Percentiles rank a stretch among this genome's conserved stretches.
phyloP scores from a whole-genome alignment of 768 basidiomycete species.

The Russula abietina region DNA sequence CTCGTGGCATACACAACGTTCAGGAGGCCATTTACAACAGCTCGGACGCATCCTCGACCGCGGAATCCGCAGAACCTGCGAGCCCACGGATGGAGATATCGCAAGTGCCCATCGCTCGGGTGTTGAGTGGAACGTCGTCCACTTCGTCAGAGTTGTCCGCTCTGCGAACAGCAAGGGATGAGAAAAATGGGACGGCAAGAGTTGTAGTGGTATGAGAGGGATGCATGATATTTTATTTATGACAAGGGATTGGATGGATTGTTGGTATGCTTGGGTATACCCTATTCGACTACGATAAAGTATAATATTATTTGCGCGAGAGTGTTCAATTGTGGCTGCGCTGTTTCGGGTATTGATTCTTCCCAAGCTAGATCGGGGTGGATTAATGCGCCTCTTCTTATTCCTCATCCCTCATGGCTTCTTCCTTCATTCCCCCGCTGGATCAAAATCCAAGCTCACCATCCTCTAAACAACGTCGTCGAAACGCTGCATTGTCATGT shows the following conservation, averaged over 20 bases:
- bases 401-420: conserved; percentile 25
- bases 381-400: conserved; percentile 19
- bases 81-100: conserved; percentile 38
- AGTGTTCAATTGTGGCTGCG: not conserved
- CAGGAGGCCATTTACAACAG: conserved; percentile 43
- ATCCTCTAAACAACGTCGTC: conserved; percentile 29
- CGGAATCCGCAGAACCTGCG: conserved; percentile 45
- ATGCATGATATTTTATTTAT: not conserved
- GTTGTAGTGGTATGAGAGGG: conserved; percentile 7
- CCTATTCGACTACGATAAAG: not conserved
- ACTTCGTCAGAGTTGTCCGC: conserved; percentile 11
- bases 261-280: not conserved
- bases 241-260: not conserved
- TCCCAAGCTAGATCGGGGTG: conserved; percentile 20
- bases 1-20: conserved; percentile 28
- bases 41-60: conserved; percentile 53
- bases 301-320: not conserved
- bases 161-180: not conserved
- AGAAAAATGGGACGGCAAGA: not conserved
- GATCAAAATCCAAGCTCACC: conserved; percentile 16
- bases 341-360: conserved; percentile 21
- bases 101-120: conserved; percentile 9
- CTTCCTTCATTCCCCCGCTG: conserved; percentile 19
- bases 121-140: conserved; percentile 10
- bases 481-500: conserved; percentile 51